Conservation (phyloP, 139 green algal genomes). For the Zygnema cylindricum region DNA sequence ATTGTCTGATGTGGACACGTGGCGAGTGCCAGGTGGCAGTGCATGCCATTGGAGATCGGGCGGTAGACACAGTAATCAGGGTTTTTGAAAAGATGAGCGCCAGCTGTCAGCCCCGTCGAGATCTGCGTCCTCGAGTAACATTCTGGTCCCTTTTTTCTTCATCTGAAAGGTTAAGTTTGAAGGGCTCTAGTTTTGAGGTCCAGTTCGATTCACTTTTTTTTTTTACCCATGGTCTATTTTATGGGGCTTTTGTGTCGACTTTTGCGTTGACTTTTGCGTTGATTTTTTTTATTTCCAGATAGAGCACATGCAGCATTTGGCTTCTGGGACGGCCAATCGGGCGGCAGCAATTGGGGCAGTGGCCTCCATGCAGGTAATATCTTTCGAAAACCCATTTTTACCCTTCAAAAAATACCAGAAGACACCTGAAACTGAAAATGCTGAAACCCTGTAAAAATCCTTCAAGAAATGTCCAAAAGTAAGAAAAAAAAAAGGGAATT, state of each 20-base stretch:
- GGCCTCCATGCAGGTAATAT: background rate
- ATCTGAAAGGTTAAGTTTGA: too few relatives aligned
- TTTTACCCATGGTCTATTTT: background rate
- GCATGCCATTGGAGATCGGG: too few relatives aligned
- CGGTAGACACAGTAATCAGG: too few relatives aligned
- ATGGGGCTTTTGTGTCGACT: background rate
- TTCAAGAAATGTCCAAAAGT: too few relatives aligned
- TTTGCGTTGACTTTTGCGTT: background rate
- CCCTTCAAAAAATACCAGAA: background rate
- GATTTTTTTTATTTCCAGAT: background rate
- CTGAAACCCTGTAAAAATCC: background rate
- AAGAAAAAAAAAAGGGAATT: too few relatives aligned
- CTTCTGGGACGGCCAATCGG: background rate
- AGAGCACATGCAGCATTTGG: background rate
- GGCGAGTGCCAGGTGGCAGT: too few relatives aligned
- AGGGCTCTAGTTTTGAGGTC: too few relatives aligned
- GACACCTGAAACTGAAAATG: background rate
- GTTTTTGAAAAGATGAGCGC: too few relatives aligned
- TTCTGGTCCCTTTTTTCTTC: too few relatives aligned
- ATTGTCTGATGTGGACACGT: too few relatives aligned
- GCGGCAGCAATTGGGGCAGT: background rate
- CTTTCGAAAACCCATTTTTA: background rate
- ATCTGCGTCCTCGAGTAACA: too few relatives aligned
- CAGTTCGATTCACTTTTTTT: background rate
- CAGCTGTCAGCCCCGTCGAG: too few relatives aligned